Conservation (phyloP, 306 rosid species). For the Vigna nakashimae region DNA sequence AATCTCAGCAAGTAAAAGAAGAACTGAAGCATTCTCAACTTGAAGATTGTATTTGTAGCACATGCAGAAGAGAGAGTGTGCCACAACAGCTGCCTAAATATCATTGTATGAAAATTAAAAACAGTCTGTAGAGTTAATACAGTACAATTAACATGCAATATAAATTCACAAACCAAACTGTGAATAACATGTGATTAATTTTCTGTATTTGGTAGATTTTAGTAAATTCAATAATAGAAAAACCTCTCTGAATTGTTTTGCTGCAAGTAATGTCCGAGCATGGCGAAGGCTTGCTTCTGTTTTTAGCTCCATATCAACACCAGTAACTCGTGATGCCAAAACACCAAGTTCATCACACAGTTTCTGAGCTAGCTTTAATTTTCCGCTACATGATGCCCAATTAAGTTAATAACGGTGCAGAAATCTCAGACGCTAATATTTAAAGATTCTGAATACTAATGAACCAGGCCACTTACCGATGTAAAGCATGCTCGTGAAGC, state of each 20-base stretch:
- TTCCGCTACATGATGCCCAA: constrained; percentile 66
- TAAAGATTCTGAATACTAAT: constrained; percentile 33
- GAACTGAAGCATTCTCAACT: constrained; percentile 92
- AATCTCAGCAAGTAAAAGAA: constrained; percentile 95
- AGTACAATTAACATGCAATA: neutral
- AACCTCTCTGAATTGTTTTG: constrained; percentile 96
- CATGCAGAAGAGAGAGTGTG: constrained; percentile 95
- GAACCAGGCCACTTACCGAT: constrained; percentile 59
- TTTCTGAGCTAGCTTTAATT: constrained; percentile 88
- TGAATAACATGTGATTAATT: constrained; percentile 20
- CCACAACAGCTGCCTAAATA: constrained; percentile 86
- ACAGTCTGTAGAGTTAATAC: constrained; percentile 8
- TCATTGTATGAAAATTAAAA: constrained; percentile 38
- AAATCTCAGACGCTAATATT: constrained; percentile 29
- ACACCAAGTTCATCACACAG: constrained; percentile 93
- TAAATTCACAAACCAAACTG: neutral
- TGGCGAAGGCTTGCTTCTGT: constrained; percentile 94
- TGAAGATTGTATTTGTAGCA: constrained; percentile 94
- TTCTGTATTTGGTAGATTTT: constrained; percentile 16
- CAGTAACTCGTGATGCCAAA: constrained; percentile 86
- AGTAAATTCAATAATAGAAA: constrained; percentile 14
- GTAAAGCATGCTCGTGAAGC: constrained; percentile 89
- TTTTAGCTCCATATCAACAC: constrained; percentile 95
- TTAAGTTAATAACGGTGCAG: constrained; percentile 19
- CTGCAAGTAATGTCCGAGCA: constrained; percentile 91